Evolutionary conservation across 257 asterid species (phyloP), one percentile per base, ranked within the genome.

Genomic region (Striga asiatica): DNA sequence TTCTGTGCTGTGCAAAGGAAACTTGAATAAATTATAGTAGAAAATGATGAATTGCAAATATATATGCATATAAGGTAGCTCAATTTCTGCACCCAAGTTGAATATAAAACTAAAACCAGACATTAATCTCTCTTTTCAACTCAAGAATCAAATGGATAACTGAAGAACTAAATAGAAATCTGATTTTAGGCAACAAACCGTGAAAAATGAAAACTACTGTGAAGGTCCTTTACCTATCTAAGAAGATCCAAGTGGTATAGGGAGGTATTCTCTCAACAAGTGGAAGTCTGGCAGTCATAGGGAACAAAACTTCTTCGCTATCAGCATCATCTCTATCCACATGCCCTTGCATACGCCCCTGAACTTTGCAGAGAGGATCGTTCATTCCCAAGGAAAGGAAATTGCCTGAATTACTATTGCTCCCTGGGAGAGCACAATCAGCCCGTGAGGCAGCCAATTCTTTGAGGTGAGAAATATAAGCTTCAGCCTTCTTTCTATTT

Each of bases 181-280:
- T 28, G 32, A 13, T n/a, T n/a, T 27, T 16, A 19, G 8, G 50
- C 14, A 39, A 54, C 16, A 56, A 53, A 38, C 28, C 49, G 22
- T 21, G 19, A 43, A 65, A 12, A 42, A 27, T 11, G 11, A 50
- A 47, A 19, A 9, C 13, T 27, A 29, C 27, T 43, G 18, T 11
- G 48, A 76, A 22, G 47, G 20, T 63, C 45, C 14, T 54, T 43
- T 78, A 88, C 98, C 76, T 88, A 68, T 88, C 79, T 59, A 92
- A 69, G 67, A 82, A 92, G 39, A 81, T 84, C 98, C 98, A 92
- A 49, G 97, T 92, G 48, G 97, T 92, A 60, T 88, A 92, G 27
- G 88, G 76, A 56, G 89, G 94, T 43, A 88, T 74, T 72, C 71
- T 88, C 69, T 92, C 84, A 22, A 79, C 13, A 23, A 10, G 31